Percentiles rank a stretch among this genome's conserved stretches.
These are phyloP conservation scores for Cordyceps fumosorosea DNA, from an alignment of 2,329 filamentous ascomycete species.

Conservation along the genomic window DNA sequence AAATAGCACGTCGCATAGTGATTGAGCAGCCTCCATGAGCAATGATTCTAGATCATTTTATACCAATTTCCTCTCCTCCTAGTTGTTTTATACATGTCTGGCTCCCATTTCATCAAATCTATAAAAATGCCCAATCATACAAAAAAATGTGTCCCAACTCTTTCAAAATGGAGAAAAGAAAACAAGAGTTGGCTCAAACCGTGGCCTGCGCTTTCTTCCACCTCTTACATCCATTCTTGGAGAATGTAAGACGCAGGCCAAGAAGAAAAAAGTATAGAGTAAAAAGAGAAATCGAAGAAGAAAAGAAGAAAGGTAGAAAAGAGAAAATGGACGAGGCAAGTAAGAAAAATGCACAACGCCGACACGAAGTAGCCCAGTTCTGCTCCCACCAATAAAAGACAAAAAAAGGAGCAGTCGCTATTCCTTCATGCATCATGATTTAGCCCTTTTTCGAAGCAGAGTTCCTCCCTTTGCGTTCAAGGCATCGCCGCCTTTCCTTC, in stretches of 20 bases:
- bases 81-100: background rate
- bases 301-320: background rate
- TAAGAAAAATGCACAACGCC: conserved; percentile 8
- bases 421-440: conserved; percentile 5
- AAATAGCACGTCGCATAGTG: background rate
- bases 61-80: background rate
- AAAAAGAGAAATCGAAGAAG: background rate
- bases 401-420: conserved; percentile 10
- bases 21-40: background rate
- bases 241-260: background rate
- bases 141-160: background rate
- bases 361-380: conserved; percentile 1
- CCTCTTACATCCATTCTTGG: background rate
- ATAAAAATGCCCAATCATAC: conserved; percentile 10
- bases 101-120: conserved; percentile 6
- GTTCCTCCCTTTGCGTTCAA: background rate
- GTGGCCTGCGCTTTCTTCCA: background rate
- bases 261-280: conserved; percentile 8
- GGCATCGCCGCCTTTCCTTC: background rate
- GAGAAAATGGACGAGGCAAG: conserved; percentile 2
- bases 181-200: conserved; percentile 2
- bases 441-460: background rate
- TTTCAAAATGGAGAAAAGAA: background rate
- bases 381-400: conserved; percentile 7
- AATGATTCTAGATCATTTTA: background rate